phyloP scores from a whole-genome alignment of 192 early-diverging fungal genomes.

The Gonapodya sp. region DNA sequence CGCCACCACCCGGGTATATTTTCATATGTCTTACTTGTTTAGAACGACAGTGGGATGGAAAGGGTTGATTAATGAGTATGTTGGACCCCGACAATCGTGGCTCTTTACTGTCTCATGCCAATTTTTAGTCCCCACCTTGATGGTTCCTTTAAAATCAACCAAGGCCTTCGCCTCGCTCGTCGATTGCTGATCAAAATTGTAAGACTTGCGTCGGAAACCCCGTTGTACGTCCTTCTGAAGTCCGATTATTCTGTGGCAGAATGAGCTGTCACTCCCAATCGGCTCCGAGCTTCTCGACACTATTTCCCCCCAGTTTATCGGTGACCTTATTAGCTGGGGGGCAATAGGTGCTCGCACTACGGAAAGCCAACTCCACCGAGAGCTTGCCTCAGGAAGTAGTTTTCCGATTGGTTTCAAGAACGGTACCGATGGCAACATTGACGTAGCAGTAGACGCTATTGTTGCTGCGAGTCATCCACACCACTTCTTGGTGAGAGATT shows the following conservation, averaged over 20 bases:
- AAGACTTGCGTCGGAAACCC: background rate
- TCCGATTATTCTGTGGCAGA: slow-evolving; percentile 34
- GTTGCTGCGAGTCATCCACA: slow-evolving; percentile 10
- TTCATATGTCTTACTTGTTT: too few relatives aligned
- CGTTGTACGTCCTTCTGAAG: background rate
- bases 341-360: slow-evolving; percentile 96
- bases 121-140: slow-evolving; percentile 35
- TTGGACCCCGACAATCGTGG: slow-evolving; percentile 37
- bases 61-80: slow-evolving; percentile 65
- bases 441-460: slow-evolving; percentile 49
- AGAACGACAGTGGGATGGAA: slow-evolving; percentile 84
- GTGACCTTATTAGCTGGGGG: slow-evolving; percentile 89
- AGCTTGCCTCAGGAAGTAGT: slow-evolving; percentile 85
- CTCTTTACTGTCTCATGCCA: slow-evolving; percentile 7
- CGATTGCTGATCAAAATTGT: slow-evolving; percentile 62
- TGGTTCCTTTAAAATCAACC: slow-evolving; percentile 86
- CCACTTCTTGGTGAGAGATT: slow-evolving; percentile 6
- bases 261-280: slow-evolving; percentile 70
- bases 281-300: slow-evolving; percentile 90
- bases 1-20: too few relatives aligned
- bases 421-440: slow-evolving; percentile 84
- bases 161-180: slow-evolving; percentile 81
- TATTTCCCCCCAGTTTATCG: slow-evolving; percentile 91
- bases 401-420: slow-evolving; percentile 99
- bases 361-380: slow-evolving; percentile 89